Evolutionary conservation across 1,284 basidiomycete species (phyloP).

Genomic region (Leccinum solheimii): DNA sequence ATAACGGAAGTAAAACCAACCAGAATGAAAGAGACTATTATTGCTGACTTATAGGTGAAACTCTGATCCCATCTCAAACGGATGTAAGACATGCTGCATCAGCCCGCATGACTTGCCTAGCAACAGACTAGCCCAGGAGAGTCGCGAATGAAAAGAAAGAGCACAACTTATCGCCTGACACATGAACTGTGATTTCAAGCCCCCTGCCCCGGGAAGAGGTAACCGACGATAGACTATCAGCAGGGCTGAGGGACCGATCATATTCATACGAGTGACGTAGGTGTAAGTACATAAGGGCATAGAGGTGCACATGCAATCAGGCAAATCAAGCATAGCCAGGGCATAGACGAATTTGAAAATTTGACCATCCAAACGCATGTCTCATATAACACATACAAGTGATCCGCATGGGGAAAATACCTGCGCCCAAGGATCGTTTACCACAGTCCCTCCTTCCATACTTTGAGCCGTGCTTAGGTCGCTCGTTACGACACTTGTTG

Average conservation of each 20-base stretch:
- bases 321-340: conserved; percentile 3
- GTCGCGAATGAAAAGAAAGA: neutral
- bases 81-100: neutral
- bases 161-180: neutral
- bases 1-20: neutral
- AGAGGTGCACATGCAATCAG: neutral
- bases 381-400: conserved; percentile 16
- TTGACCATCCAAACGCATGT: conserved; percentile 16
- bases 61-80: neutral
- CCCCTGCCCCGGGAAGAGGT: conserved; percentile 1
- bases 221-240: neutral
- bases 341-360: conserved; percentile 4
- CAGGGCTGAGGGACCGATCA: neutral
- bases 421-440: conserved; percentile 20
- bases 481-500: conserved; percentile 71
- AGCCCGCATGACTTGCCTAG: neutral
- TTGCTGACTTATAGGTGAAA: neutral
- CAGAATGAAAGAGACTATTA: neutral
- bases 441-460: conserved; percentile 49
- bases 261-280: conserved; percentile 2
- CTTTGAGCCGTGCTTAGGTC: conserved; percentile 65
- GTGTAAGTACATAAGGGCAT: neutral
- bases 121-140: neutral
- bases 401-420: conserved; percentile 15
- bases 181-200: neutral